Evolutionary conservation across 192 early-diverging fungal genomes (phyloP).

Genomic region (Entomortierella lignicola): DNA sequence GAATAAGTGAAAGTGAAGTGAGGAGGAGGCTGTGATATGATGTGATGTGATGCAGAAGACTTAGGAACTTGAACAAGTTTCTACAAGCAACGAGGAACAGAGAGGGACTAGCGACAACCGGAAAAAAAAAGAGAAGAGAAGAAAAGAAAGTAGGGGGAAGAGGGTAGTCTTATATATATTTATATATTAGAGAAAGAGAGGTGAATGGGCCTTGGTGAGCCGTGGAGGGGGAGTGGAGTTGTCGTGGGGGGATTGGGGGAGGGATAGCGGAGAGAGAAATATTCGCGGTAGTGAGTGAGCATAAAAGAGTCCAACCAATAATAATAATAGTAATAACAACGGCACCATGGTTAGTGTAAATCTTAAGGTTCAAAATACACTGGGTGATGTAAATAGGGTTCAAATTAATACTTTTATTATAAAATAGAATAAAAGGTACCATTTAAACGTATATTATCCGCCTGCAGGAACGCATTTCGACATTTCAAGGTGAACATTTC

Average conservation of each 20-base stretch:
- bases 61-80: neutral
- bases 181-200: neutral
- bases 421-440: too few relatives aligned
- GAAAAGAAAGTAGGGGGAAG: neutral
- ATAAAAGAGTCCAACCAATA: neutral
- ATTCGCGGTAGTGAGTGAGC: too few relatives aligned
- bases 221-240: conserved; percentile 30
- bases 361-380: neutral
- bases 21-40: neutral
- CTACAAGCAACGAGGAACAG: conserved; percentile 7
- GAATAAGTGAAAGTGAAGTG: neutral
- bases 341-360: neutral
- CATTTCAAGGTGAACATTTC: too few relatives aligned
- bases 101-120: conserved; percentile 30
- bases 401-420: too few relatives aligned
- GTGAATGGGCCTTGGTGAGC: conserved; percentile 10
- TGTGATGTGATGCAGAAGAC: too few relatives aligned
- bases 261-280: conserved; percentile 1
- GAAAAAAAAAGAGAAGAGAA: conserved; percentile 24
- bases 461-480: too few relatives aligned
- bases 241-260: neutral
- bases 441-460: too few relatives aligned
- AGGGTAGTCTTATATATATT: neutral
- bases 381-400: too few relatives aligned
- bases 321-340: neutral